These are phyloP conservation scores for Trichoderma sp. DNA, from an alignment of 2,329 filamentous ascomycete species.

Conservation along the genomic window DNA sequence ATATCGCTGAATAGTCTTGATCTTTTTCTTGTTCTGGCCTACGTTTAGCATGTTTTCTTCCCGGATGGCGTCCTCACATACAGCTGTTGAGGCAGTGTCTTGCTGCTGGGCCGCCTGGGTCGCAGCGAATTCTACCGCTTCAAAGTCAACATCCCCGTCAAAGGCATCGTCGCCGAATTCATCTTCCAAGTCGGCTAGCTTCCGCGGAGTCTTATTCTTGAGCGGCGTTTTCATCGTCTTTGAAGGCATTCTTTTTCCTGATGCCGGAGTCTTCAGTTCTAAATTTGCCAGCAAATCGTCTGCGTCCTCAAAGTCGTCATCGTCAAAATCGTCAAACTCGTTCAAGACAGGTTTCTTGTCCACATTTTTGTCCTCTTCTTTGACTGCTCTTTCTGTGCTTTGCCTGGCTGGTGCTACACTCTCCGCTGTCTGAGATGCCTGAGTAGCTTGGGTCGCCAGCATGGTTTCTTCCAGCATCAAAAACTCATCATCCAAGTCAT, in stretches of 20 bases:
- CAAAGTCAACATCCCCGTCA: slow-evolving; percentile 76
- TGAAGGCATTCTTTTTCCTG: slow-evolving; percentile 2
- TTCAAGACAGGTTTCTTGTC: slow-evolving; percentile 34
- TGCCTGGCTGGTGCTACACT: not conserved
- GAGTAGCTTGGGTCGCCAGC: not conserved
- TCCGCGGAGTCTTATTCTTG: slow-evolving; percentile 17
- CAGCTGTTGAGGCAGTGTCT: slow-evolving; percentile 35
- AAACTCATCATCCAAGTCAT: slow-evolving; percentile 60
- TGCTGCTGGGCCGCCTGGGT: slow-evolving; percentile 61
- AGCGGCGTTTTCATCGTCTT: slow-evolving; percentile 3
- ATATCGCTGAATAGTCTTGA: slow-evolving; percentile 82
- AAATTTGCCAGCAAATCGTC: slow-evolving; percentile 36
- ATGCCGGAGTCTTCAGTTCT: slow-evolving; percentile 29
- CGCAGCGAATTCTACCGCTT: slow-evolving; percentile 71
- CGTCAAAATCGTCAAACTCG: slow-evolving; percentile 68
- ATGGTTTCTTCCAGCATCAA: slow-evolving; percentile 53
- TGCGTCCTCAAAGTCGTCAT: slow-evolving; percentile 57
- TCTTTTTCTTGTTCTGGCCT: slow-evolving; percentile 66
- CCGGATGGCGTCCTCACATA: slow-evolving; percentile 39
- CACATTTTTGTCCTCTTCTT: not conserved
- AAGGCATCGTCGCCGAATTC: slow-evolving; percentile 48
- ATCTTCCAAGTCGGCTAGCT: slow-evolving; percentile 32
- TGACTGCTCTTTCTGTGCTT: not conserved
- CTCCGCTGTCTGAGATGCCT: slow-evolving; percentile 30
- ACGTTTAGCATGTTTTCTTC: slow-evolving; percentile 59